Evolutionary conservation across 179 eudicot species (phyloP).

Genomic region (Beta macrorhiza): DNA sequence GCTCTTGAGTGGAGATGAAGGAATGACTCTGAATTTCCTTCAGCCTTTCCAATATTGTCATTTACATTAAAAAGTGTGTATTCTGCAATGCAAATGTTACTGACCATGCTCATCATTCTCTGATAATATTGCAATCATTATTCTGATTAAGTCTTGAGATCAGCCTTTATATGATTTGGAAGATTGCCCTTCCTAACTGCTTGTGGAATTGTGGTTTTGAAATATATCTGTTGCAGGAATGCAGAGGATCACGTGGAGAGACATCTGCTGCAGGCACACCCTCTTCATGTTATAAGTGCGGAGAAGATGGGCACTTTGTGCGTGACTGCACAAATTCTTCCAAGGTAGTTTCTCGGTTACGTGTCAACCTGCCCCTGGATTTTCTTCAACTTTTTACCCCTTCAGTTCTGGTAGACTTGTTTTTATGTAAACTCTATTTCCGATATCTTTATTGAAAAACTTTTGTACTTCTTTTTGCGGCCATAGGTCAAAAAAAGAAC

Average conservation of each 20-base stretch:
- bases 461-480: conserved; percentile 16
- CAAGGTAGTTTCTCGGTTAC: conserved; percentile 36
- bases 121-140: background rate
- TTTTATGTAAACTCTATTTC: background rate
- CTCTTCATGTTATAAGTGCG: conserved; percentile 73
- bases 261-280: conserved; percentile 39
- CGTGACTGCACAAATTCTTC: conserved; percentile 74
- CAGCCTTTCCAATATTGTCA: background rate
- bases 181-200: background rate
- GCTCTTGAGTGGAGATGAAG: background rate
- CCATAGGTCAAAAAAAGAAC: conserved; percentile 56
- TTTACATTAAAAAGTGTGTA: background rate
- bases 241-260: conserved; percentile 48
- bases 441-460: background rate
- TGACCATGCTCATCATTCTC: background rate
- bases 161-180: background rate
- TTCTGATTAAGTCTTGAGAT: background rate
- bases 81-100: background rate
- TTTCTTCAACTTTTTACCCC: background rate
- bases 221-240: conserved; percentile 44
- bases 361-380: background rate
- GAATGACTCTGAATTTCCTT: background rate
- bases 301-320: conserved; percentile 79
- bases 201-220: conserved; percentile 7
- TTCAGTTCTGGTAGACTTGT: background rate